A percentile compares a stretch with the other conserved stretches of the same genome.
Conservation (phyloP, 2,329 filamentous ascomycete genomes). For the Aspergillus calidoustus region DNA sequence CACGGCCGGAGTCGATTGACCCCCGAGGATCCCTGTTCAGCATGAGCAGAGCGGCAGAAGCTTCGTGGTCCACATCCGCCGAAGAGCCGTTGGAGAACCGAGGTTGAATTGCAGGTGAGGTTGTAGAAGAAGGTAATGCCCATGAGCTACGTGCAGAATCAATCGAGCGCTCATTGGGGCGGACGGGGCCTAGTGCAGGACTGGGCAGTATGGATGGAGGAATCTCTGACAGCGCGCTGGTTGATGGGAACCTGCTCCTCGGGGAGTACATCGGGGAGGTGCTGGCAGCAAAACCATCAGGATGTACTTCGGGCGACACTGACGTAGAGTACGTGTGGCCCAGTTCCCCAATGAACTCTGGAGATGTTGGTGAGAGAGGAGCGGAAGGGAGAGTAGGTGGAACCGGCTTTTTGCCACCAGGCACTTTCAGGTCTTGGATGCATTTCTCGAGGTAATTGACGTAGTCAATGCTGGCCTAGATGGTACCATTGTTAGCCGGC, state of each 20-base stretch:
- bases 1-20: conserved; percentile 39
- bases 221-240: conserved; percentile 29
- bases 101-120: conserved; percentile 32
- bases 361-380: conserved; percentile 43
- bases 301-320: conserved; percentile 41
- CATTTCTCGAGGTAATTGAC: conserved; percentile 92
- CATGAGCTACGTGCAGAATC: conserved; percentile 30
- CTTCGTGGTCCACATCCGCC: conserved; percentile 72
- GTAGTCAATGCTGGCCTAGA: conserved; percentile 91
- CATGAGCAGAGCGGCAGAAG: conserved; percentile 86
- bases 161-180: conserved; percentile 27
- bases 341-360: conserved; percentile 35
- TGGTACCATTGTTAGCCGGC: conserved; percentile 8
- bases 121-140: conserved; percentile 24
- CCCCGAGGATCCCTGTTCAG: conserved; percentile 76
- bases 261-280: conserved; percentile 42
- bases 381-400: conserved; percentile 24
- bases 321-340: conserved; percentile 38
- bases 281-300: conserved; percentile 26
- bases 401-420: conserved; percentile 30
- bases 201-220: conserved; percentile 42
- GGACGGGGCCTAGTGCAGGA: conserved; percentile 39
- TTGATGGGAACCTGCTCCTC: conserved; percentile 32
- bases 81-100: conserved; percentile 48
- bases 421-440: conserved; percentile 74